Base-by-base conservation (phyloP, 257 asterid species). In the Solanum rostratum region DNA sequence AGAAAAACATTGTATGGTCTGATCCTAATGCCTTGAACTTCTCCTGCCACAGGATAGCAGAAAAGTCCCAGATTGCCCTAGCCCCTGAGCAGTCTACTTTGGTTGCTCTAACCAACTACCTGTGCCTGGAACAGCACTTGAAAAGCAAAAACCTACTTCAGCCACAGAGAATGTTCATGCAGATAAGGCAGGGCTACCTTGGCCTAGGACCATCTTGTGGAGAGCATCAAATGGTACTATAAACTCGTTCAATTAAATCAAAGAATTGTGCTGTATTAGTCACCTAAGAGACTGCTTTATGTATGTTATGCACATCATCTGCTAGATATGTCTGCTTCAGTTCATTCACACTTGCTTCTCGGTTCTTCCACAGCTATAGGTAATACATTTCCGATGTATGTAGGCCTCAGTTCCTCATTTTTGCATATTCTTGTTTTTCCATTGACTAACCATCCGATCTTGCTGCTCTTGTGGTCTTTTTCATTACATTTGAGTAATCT, bases 131-230 rank as follows among this genome's bases (percentile, higher is more conserved):
- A 65, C 45, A 33, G 49, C 90, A 82, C 84, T 85, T 29, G 92
- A 93, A 20, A 91, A 93, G 13, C 95, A 95, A 39, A 93, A 88
- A 76, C 91, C 94, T 46, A 90, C 33, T 88, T 90, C 93, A 27
- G 84, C 89, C 66, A 91, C 86, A 6, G 76, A 49, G 76, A 92
- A 85, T 85, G 88, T 84, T 85, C 92, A 70, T 45, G 92, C 95
- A 0, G 95, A 90, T 7, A 90, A 90, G 54, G 92, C 82, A 0
- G 95, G 92, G 24, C 88, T 88, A 3, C 85, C 90, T 7, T 65
- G 85, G 16, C 92, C 92, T 7, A 90, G 85, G n/a, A 93, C 93
- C 59, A 39, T 86, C 85, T 86, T 89, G 78, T 37, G 10, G 94
- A 83, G 41, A 92, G 53, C 92, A 87, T 90, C 88, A 88, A 27